Base-by-base conservation (phyloP, 345 rosid species). In the Hevea brasiliensis region DNA sequence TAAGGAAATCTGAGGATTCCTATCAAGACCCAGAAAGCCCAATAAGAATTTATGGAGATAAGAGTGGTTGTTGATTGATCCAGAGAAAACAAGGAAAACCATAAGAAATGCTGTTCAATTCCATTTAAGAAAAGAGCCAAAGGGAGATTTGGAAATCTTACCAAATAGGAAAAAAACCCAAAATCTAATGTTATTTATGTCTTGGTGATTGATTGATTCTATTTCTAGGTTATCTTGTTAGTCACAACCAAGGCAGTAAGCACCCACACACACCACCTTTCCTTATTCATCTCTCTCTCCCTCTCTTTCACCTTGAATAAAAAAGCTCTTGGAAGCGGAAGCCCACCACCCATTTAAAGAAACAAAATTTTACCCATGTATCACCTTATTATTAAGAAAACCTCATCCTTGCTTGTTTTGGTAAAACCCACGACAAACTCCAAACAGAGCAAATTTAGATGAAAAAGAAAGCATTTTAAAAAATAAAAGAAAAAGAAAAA, bases 361-460 rank as follows among this genome's bases (percentile, higher is more conserved):
- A 76, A 76, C 53, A 32, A 51, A 6, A 8, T 54, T 41, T 24
- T 27, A 0, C 42, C 26, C 4, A 11, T 24, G 26, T 6, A 9
- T 11, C 0, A 18, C 0, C 8, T 27, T 68, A 27, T 58, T 54
- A 24, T 45, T 66, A 76, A 47, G 45, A 74, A 72, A 79, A 67
- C 81, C 82, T 79, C 80, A 64, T 74, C 61, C 29, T 79, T 85
- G 67, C 89, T 82, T 74, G 66, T 83, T 85, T 79, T 79, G 87
- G 90, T 79, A 85, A 83, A 80, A 51, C 51, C 76, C 65, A 73
- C 27, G 55, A 57, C 44, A 37, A 65, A 29, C 29, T 71, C 79
- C 68, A 63, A 70, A 78, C 77, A 78, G 65, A 67, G 74, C 61
- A 74, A 80, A 56, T 69, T 48, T 60, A 76, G 61, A 71, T 7